Conservation (phyloP, 192 early-diverging fungal species). For the Kickxella alabastrina region DNA sequence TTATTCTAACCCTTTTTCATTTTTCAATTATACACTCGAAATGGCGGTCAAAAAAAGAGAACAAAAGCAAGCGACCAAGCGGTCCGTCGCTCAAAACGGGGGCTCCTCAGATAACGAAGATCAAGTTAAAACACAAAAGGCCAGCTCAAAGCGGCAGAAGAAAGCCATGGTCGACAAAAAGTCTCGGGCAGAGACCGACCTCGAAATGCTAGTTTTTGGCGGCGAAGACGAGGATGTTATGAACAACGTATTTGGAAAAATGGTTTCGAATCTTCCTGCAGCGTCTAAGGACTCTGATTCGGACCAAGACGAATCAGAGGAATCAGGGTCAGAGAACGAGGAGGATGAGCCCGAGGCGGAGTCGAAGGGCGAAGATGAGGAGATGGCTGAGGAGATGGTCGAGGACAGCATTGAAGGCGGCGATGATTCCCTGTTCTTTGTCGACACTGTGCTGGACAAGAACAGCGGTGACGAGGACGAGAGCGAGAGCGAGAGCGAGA, state of each 20-base stretch:
- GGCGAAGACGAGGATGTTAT: conserved; percentile 43
- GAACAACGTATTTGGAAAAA: conserved; percentile 15
- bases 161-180: conserved; percentile 27
- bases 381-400: background rate
- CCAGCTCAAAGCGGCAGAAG: conserved; percentile 5
- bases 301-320: background rate
- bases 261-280: conserved; percentile 2
- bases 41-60: too few relatives aligned
- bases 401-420: background rate
- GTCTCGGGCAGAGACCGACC: conserved; percentile 64
- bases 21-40: too few relatives aligned
- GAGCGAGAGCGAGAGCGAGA: conserved; percentile 14
- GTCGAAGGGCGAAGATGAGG: background rate
- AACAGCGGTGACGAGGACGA: conserved; percentile 41
- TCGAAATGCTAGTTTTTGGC: conserved; percentile 77
- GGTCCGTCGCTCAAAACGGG: too few relatives aligned
- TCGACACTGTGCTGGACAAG: conserved; percentile 29
- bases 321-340: background rate
- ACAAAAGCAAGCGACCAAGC: too few relatives aligned
- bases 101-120: background rate
- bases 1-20: background rate
- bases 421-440: conserved; percentile 29
- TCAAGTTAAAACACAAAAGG: background rate
- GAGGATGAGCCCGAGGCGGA: background rate
- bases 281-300: background rate